These are phyloP conservation scores for Glycine latifolia DNA, from an alignment of 306 rosid genomes.

Conservation along the genomic window DNA sequence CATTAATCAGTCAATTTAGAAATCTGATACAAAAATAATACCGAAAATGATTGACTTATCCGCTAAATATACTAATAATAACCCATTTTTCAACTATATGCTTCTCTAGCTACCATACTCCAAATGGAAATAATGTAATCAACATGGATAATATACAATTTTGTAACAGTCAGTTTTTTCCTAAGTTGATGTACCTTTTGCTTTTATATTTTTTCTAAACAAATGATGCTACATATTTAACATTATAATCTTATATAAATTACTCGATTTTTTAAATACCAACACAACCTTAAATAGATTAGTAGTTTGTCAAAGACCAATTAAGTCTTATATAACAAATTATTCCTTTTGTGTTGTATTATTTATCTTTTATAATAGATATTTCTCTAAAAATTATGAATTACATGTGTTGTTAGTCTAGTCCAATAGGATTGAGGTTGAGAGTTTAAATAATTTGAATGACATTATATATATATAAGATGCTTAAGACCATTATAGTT, in stretches of 20 bases:
- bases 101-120: too few species aligned
- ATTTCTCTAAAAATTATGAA: too few species aligned
- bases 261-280: too few species aligned
- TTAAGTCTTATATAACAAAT: too few species aligned
- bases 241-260: neutral
- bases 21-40: slow-evolving; percentile 24
- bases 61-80: neutral
- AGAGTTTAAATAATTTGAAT: too few species aligned
- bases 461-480: too few species aligned
- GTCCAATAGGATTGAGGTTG: too few species aligned
- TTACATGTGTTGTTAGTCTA: too few species aligned
- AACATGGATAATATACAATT: neutral
- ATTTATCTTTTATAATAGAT: too few species aligned
- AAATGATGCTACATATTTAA: neutral
- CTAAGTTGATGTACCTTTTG: neutral
- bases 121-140: neutral
- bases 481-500: too few species aligned
- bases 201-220: neutral
- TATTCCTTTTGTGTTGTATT: too few species aligned
- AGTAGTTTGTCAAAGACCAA: neutral
- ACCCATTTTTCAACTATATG: neutral
- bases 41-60: neutral
- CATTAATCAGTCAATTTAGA: slow-evolving; percentile 10
- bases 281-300: neutral
- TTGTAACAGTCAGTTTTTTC: neutral